A percentile compares a stretch with the other conserved stretches of the same genome.
phyloP scores from a whole-genome alignment of 2,329 filamentous ascomycete species.

The Beauveria caledonica region DNA sequence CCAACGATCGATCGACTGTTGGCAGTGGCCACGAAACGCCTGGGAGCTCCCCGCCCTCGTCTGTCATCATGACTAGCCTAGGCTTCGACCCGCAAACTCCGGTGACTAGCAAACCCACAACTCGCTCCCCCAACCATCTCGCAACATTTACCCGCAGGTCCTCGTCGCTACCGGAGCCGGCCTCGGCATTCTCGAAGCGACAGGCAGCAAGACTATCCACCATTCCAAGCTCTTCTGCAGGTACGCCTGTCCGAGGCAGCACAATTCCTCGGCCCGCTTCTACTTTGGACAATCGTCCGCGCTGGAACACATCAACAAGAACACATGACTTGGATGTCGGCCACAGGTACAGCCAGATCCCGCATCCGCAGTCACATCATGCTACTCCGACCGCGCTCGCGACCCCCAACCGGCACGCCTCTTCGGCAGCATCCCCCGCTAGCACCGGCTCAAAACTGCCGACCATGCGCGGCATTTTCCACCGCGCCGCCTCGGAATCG shows the following conservation, averaged over 20 bases:
- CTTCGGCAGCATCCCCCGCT: slow-evolving; percentile 34
- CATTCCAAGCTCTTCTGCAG: slow-evolving; percentile 41
- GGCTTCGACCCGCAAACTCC: slow-evolving; percentile 42
- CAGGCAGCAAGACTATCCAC: slow-evolving; percentile 36
- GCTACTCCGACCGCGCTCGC: slow-evolving; percentile 48
- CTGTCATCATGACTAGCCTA: slow-evolving; percentile 50
- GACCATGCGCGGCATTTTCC: slow-evolving; percentile 38
- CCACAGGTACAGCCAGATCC: slow-evolving; percentile 43
- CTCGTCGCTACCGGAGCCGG: slow-evolving; percentile 39
- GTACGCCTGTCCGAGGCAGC: slow-evolving; percentile 32
- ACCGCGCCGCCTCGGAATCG: slow-evolving; percentile 39
- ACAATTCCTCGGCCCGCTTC: slow-evolving; percentile 36
- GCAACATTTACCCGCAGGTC: slow-evolving; percentile 38
- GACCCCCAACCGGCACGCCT: slow-evolving; percentile 33
- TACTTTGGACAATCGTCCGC: slow-evolving; percentile 50
- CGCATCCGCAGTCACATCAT: slow-evolving; percentile 55
- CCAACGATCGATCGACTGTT: slow-evolving; percentile 65
- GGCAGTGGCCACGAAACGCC: slow-evolving; percentile 65
- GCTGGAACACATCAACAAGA: slow-evolving; percentile 65
- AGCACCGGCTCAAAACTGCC: slow-evolving; percentile 38
- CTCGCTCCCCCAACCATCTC: slow-evolving; percentile 39
- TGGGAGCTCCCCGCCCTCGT: slow-evolving; percentile 57
- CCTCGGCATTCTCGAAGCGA: slow-evolving; percentile 33
- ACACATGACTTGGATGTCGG: slow-evolving; percentile 48
- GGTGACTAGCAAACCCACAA: slow-evolving; percentile 37